Evolutionary conservation across 208 protist genomes (phyloP).

Genomic region (Herpetomonas samuelpessoai): DNA sequence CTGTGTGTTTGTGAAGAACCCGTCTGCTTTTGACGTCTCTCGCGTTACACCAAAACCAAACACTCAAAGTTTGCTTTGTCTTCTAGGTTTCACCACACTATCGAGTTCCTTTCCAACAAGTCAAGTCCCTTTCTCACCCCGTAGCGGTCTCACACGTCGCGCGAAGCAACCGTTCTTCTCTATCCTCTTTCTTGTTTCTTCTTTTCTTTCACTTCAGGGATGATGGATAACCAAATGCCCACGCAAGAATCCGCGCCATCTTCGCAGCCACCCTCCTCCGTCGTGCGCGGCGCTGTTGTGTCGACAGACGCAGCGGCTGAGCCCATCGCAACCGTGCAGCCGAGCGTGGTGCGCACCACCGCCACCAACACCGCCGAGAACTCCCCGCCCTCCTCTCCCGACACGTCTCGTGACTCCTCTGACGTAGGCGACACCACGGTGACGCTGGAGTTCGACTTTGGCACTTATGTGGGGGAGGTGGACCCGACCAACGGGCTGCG

Average conservation of each 20-base stretch:
- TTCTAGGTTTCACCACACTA: no score
- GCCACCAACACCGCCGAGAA: background rate
- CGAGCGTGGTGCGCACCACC: no score
- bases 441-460: constrained; percentile 58
- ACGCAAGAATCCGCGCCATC: background rate
- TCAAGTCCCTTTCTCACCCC: no score
- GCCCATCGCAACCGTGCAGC: background rate
- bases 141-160: no score
- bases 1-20: no score
- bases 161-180: no score
- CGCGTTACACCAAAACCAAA: no score
- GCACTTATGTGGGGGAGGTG: constrained; percentile 55
- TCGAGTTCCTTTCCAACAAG: no score
- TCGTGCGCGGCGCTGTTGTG: background rate
- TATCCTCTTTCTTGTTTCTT: constrained; percentile 9
- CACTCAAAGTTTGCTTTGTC: no score
- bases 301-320: background rate
- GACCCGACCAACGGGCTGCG: constrained; percentile 44
- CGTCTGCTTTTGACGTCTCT: no score
- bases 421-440: constrained; percentile 10
- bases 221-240: background rate
- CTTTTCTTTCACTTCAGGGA: background rate
- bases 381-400: constrained; percentile 12
- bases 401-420: constrained; percentile 16
- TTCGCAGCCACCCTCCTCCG: background rate